Percentiles rank a stretch among this genome's conserved stretches.
phyloP scores from a whole-genome alignment of 1,139 yeast species.

The Geotrichum restrictum region DNA sequence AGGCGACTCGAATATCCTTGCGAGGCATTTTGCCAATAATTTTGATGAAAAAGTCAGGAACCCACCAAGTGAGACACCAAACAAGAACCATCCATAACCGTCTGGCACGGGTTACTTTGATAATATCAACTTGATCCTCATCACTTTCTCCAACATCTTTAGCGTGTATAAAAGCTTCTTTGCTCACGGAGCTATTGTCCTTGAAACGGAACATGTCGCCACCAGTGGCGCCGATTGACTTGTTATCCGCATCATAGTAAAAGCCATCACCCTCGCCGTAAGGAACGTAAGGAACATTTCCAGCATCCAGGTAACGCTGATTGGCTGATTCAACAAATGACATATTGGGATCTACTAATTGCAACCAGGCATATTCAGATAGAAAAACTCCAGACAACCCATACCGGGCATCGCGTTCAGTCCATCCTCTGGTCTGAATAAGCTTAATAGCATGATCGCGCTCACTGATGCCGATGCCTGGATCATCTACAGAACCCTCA shows the following conservation, averaged over 20 bases:
- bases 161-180: constrained; percentile 34
- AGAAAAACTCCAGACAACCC: constrained; percentile 43
- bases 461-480: constrained; percentile 29
- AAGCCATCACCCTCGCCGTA: constrained; percentile 34
- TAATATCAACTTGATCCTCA: constrained; percentile 35
- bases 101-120: constrained; percentile 32
- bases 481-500: constrained; percentile 25
- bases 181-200: constrained; percentile 31
- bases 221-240: constrained; percentile 36
- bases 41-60: constrained; percentile 39
- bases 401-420: constrained; percentile 40
- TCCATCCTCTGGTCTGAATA: constrained; percentile 37
- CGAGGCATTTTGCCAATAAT: constrained; percentile 36
- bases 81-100: constrained; percentile 41
- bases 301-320: constrained; percentile 31
- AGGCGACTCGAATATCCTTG: constrained; percentile 41
- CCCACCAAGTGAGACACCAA: constrained; percentile 41
- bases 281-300: constrained; percentile 22
- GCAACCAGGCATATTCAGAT: constrained; percentile 43
- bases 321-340: constrained; percentile 35
- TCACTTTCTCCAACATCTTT: constrained; percentile 32
- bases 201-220: constrained; percentile 41
- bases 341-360: constrained; percentile 41
- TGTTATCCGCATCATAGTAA: constrained; percentile 37
- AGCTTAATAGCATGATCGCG: constrained; percentile 38